Conservation (phyloP, 2,329 filamentous ascomycete genomes). For the Xylaria digitata region DNA sequence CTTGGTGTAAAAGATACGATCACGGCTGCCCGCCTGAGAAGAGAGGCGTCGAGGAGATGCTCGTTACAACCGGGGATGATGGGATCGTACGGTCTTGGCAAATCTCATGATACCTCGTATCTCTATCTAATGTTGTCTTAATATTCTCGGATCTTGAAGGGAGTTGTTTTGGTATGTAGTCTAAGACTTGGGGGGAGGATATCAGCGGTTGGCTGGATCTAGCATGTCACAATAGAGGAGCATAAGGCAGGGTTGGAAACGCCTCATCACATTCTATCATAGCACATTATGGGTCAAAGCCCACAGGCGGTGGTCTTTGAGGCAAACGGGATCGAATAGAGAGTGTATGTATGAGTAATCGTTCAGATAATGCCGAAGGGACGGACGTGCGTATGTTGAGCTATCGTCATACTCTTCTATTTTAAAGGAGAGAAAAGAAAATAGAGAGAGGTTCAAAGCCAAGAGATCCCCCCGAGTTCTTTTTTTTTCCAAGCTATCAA, state of each 20-base stretch:
- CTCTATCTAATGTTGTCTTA: background rate
- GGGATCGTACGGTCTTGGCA: constrained; percentile 88
- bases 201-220: constrained; percentile 7
- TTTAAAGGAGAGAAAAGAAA: constrained; percentile 18
- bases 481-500: constrained; percentile 23
- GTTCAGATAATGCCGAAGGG: constrained; percentile 22
- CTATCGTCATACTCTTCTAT: constrained; percentile 27
- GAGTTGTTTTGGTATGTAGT: constrained; percentile 15
- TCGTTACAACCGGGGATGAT: constrained; percentile 93
- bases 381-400: constrained; percentile 17
- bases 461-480: too few relatives aligned
- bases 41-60: constrained; percentile 77
- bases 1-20: constrained; percentile 86
- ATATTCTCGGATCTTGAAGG: background rate
- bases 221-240: constrained; percentile 25
- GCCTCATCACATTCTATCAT: background rate
- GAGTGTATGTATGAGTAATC: constrained; percentile 25
- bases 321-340: background rate
- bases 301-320: background rate
- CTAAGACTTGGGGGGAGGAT: background rate
- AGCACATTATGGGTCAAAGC: background rate
- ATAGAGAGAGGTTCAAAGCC: background rate
- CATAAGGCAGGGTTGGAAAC: constrained; percentile 1
- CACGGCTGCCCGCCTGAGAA: constrained; percentile 61
- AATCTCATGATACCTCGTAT: constrained; percentile 51